Base-by-base conservation (phyloP, 2,329 filamentous ascomycete species). In the Alternaria sp. region DNA sequence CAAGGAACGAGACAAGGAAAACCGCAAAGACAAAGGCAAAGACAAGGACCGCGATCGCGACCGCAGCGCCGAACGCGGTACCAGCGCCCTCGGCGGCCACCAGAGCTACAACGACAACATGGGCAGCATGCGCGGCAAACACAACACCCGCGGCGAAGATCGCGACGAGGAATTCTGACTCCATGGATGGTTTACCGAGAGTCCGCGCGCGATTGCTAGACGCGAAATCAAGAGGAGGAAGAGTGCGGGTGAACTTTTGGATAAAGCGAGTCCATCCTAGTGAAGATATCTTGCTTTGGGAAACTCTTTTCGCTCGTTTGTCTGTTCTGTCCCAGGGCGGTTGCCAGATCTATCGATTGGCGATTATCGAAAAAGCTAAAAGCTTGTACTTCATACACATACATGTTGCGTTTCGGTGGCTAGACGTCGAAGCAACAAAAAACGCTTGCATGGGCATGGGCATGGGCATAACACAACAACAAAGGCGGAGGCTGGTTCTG, bases 101-200 rank as follows among this genome's bases (percentile, higher is more conserved):
- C 56, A 56, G 21, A 64, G 63, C 14, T 58, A 64, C 18, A 53
- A 51, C 21, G 56, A 45, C 6, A 53, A 45, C 7, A 53, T 59
- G 10, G 25, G 28, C 6, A 46, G 55, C 15, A 15, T 61, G 8
- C 30, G 60, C n/a, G 60, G 60, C 6, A 62, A 62, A 25, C 43
- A 25, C n/a, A 43, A 18, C 20, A 33, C 23, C n/a, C 51, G 25
- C 15, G 23, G 45, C 43, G 55, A 45, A 55, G 61, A 20, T 20
- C 45, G 55, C 5, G 72, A 72, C 37, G 75, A 75, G 18, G 74
- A 79, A 25, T 74, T 75, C 65, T 77, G 78, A 79, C 73, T 78
- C 72, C 70, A 77, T 75, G 76, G 75, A 46, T 78, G 75, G 76
- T 79, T 77, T 33, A 70, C 72, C 2, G 49, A 68, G 30, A 71